Evolutionary conservation across 306 rosid genomes (phyloP), one percentile per base, ranked within the genome.

Genomic region (Prunus mira): DNA sequence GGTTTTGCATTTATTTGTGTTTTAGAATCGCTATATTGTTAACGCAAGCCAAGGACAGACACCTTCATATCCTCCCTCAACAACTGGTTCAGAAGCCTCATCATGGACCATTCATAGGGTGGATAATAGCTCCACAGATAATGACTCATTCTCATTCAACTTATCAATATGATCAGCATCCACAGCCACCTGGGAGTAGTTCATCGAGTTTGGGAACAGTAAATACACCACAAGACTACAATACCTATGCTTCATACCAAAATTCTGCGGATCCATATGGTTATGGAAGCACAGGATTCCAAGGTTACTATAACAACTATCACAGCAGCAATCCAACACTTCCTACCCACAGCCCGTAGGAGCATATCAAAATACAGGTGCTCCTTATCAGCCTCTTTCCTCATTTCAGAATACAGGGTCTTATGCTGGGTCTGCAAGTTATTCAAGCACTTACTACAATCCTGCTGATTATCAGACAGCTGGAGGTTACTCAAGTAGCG

Each of bases 381-480:
- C 98, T 96, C 99, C 99, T 96, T 92, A 92, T 90, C 99, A 92
- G 97, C 96, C 98, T 91, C 79, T 89, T 92, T 94, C 98, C 87
- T 91, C 97, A 88, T 92, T 92, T 96, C 99, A 85, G 93, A 92
- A 91, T 96, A 88, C 93, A 78, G 99, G 97, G 91, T 96, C 97
- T 88, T 91, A 92, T 96, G 96, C 96, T 91, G 98, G 91, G 87
- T 88, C 99, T 68, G 80, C 98, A 89, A 96, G 89, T 89, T 92
- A 96, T 92, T 87, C 99, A 88, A 91, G 97, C 97, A 92, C 99
- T 96, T 96, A 92, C 81, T 96, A 92, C 99, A 96, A 92, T 96
- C 92, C 99, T 92, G 99, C 90, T 96, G 99, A 96, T 96, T 92
- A 92, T 91, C 99, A 96, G 99, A 96, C 93, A 87, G 82, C 97